phyloP scores from a whole-genome alignment of 208 protist species.

The Wallacemonas rigidus region DNA sequence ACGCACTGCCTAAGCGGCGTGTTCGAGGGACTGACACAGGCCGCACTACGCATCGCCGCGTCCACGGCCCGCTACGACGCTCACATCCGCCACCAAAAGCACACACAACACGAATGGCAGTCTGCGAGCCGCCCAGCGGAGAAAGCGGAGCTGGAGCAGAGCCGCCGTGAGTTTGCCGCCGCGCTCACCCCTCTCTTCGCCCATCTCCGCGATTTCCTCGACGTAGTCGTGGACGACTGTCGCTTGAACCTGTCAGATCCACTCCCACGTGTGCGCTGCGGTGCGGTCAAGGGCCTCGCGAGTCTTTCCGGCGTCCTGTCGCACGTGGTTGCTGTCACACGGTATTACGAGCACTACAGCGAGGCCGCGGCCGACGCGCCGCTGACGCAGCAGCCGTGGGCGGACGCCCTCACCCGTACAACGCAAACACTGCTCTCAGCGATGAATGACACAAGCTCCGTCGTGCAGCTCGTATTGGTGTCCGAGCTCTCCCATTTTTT shows the following conservation, averaged over 20 bases:
- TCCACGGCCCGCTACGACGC: not conserved
- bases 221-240: constrained; percentile 38
- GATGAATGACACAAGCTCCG: constrained; percentile 55
- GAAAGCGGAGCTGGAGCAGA: not conserved
- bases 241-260: constrained; percentile 39
- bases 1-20: constrained; percentile 13
- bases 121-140: not conserved
- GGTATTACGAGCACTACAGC: not conserved
- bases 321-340: constrained; percentile 29
- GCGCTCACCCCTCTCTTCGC: constrained; percentile 18
- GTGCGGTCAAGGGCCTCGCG: constrained; percentile 50
- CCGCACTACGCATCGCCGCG: not conserved
- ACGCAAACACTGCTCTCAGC: constrained; percentile 57
- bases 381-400: constrained; percentile 1
- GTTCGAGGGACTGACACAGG: constrained; percentile 11
- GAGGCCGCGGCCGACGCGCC: not conserved
- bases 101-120: not conserved
- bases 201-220: constrained; percentile 29
- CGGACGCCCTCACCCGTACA: constrained; percentile 39
- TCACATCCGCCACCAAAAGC: not conserved
- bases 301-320: constrained; percentile 55
- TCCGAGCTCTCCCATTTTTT: constrained; percentile 65
- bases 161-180: not conserved
- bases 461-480: constrained; percentile 67
- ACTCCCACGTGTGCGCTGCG: constrained; percentile 55